Evolutionary conservation across 345 rosid species (phyloP), one percentile per base, ranked within the genome.

Genomic region (Microcos paniculata): DNA sequence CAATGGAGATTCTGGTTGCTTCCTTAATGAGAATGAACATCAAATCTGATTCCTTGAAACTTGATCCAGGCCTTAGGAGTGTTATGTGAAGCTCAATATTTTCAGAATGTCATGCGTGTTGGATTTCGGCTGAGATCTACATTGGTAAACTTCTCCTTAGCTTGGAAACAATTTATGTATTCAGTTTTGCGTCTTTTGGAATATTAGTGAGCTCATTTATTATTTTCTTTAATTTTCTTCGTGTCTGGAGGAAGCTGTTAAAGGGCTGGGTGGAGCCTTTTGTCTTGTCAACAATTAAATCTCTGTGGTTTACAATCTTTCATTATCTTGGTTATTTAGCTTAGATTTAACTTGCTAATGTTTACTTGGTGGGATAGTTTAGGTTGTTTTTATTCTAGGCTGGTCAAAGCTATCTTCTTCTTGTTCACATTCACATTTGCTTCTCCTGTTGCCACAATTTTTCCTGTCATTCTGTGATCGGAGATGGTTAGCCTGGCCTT

Each of bases 101-200:
- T 96, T 82, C 99, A 96, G 84, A 92, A 92, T 88, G 99, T 93
- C 79, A 96, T 96, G 98, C 97, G 99, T 74, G 94, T 90, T 78
- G 99, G 99, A 68, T 96, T 82, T 80, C 94, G 95, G 78, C 87
- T 96, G 70, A 88, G 99, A 82, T 84, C 99, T 63, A 88, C 98
- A 69, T 76, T 96, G 96, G 99, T 93, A 87, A 90, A 30, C 74
- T 79, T 79, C 43, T 33, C 35, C 82, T 74, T 75, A 18, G 57
- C 74, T 46, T 42, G 42, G 38, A 24, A 19, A 14, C 70, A 62
- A 30, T n/a, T 66, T 73, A 73, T 72, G 51, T 56, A 49, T 62
- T 71, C 62, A 30, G 67, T 42, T 51, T 70, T 48, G 51, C 35
- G 9, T 68, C 40, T 71, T 66, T 58, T 71, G 48, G 48, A 70